phyloP scores from a whole-genome alignment of 1,139 yeast genomes.

The Candida albicans region DNA sequence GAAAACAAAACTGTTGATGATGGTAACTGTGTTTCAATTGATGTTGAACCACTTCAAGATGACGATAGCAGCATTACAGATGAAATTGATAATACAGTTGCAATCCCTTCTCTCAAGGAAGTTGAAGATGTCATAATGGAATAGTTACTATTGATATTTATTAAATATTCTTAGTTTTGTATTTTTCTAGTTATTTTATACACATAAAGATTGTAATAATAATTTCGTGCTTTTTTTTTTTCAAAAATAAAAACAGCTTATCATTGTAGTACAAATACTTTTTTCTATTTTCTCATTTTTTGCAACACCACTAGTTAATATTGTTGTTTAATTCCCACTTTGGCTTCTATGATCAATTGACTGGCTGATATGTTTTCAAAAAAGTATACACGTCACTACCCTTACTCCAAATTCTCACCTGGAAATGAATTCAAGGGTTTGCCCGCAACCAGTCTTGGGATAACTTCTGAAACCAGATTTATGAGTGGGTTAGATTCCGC shows the following conservation, averaged over 20 bases:
- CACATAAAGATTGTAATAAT: background rate
- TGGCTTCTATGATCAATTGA: background rate
- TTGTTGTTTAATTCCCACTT: too few species aligned
- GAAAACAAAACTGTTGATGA: slow-evolving; percentile 27
- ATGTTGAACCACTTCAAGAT: slow-evolving; percentile 22
- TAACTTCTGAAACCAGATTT: slow-evolving; percentile 10
- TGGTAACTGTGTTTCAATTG: slow-evolving; percentile 27
- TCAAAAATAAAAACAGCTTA: too few species aligned
- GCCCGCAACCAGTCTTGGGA: slow-evolving; percentile 15
- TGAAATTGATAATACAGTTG: slow-evolving; percentile 18
- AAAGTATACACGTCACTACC: background rate
- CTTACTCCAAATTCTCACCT: slow-evolving; percentile 1
- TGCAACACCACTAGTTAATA: slow-evolving; percentile 7
- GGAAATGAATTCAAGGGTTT: slow-evolving; percentile 12
- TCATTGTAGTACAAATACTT: too few species aligned
- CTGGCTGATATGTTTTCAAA: background rate
- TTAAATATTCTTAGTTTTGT: background rate
- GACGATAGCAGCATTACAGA: slow-evolving; percentile 21
- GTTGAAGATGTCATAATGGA: slow-evolving; percentile 18
- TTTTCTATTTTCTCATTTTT: slow-evolving; percentile 1
- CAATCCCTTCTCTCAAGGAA: slow-evolving; percentile 13
- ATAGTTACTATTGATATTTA: slow-evolving; percentile 4
- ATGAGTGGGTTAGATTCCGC: slow-evolving; percentile 13
- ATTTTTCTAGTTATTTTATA: background rate
- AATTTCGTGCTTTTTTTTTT: background rate